Percentiles rank a stretch among this genome's conserved stretches.
These are phyloP conservation scores for Kandelia obovata DNA, from an alignment of 345 rosid species.

Conservation along the genomic window DNA sequence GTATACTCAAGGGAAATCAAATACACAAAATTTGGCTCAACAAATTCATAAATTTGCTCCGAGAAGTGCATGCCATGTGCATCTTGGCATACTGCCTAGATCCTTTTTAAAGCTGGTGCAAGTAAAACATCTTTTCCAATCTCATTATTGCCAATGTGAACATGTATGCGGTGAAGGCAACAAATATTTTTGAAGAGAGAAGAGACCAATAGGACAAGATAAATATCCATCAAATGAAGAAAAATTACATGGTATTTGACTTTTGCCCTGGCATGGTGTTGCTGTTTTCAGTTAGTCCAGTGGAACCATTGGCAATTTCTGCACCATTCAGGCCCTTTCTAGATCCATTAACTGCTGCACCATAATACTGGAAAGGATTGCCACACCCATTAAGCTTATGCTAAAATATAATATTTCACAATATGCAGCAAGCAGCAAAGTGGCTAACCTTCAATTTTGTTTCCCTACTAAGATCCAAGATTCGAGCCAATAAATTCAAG, in stretches of 20 bases:
- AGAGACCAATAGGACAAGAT: neutral
- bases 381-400: slow-evolving; percentile 20
- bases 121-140: neutral
- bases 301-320: slow-evolving; percentile 17
- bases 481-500: slow-evolving; percentile 60
- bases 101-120: neutral
- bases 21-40: neutral
- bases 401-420: slow-evolving; percentile 8
- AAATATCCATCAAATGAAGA: slow-evolving; percentile 4
- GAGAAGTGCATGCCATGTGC: neutral
- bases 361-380: slow-evolving; percentile 47
- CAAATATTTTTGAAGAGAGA: neutral
- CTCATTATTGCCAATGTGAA: neutral
- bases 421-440: slow-evolving; percentile 12
- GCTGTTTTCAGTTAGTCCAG: slow-evolving; percentile 18
- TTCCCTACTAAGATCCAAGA: slow-evolving; percentile 70
- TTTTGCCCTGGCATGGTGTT: slow-evolving; percentile 13
- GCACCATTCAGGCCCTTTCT: slow-evolving; percentile 26
- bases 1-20: neutral
- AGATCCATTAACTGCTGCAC: slow-evolving; percentile 53
- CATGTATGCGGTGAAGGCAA: no score
- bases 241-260: slow-evolving; percentile 39
- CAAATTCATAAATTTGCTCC: neutral
- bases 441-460: slow-evolving; percentile 70
- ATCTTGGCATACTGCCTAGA: neutral